Evolutionary conservation across 2,329 filamentous ascomycete species (phyloP), one percentile per base, ranked within the genome.

Genomic region (Sclerotinia minor): DNA sequence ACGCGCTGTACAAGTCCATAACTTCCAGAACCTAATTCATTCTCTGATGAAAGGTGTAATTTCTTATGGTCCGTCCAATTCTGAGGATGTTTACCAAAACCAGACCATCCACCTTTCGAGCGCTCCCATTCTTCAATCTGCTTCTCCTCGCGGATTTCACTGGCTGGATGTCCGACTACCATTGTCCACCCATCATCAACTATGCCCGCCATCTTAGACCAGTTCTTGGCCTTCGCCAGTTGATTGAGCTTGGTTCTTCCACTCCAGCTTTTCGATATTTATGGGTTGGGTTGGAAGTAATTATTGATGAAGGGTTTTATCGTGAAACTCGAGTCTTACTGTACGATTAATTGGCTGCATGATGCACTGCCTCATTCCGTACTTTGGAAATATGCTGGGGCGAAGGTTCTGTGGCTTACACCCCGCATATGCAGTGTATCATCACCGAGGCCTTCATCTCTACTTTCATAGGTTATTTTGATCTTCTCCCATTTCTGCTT

Each of bases 1-100:
- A 83, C 79, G 67, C 81, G 79, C 68, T 83, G 79, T 35, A 83
- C 82, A 47, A 78, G 73, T 54, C 81, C 81, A 72, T 79, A 81
- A 24, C 78, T 77, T 41, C 81, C 81, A 55, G 72, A 73, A n/a
- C 81, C 81, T 13, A 83, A 75, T n/a, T 72, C 69, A 9, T 69
- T 68, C 13, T 79, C 76, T 13, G 67, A 61, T 38, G 65, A 67
- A 17, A 71, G 50, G 45, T 70, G 68, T 52, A 75, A 50, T 35
- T 68, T 67, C 32, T 70, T 72, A 44, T 71, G 67, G 6, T 70
- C 71, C 11, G 24, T 54, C 65, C 68, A 71, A n/a, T 69, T 57
- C n/a, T 61, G 61, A 1, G 70, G 67, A 50, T 75, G 73, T 54
- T 74, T 74, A 15, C 73, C 73, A 29, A 26, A 64, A 5, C 73